These are phyloP conservation scores for Corylus americana DNA, from an alignment of 306 rosid genomes.

Conservation along the genomic window DNA sequence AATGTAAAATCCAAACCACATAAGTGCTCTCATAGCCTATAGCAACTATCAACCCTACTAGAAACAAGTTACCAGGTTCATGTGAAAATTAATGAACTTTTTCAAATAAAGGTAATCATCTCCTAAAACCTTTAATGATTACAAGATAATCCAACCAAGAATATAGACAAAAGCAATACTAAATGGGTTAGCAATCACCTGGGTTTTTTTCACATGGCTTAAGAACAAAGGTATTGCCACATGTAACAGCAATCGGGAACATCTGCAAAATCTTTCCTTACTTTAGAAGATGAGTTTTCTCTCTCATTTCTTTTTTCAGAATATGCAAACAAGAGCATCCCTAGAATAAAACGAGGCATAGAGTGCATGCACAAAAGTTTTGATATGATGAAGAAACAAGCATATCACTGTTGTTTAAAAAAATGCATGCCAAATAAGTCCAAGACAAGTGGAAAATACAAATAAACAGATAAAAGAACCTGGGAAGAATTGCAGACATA, in stretches of 20 bases:
- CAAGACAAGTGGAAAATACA: slow-evolving; percentile 5
- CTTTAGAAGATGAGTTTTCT: slow-evolving; percentile 19
- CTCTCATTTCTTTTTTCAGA: neutral
- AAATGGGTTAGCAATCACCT: slow-evolving; percentile 37
- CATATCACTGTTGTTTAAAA: neutral
- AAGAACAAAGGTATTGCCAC: slow-evolving; percentile 76
- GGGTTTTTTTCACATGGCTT: slow-evolving; percentile 74
- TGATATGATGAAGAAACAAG: neutral
- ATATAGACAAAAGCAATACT: slow-evolving; percentile 10
- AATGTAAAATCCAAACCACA: neutral
- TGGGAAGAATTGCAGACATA: slow-evolving; percentile 32
- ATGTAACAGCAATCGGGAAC: slow-evolving; percentile 72
- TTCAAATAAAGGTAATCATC: neutral
- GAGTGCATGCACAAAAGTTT: neutral
- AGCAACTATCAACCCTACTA: neutral
- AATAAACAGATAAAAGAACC: slow-evolving; percentile 15
- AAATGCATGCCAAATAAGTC: neutral
- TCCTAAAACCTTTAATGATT: neutral
- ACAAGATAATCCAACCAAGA: slow-evolving; percentile 8
- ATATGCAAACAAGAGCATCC: slow-evolving; percentile 17
- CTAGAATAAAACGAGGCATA: neutral
- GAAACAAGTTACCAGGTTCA: neutral
- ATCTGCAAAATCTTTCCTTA: slow-evolving; percentile 46
- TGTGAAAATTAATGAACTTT: neutral
- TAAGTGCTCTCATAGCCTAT: neutral